These are phyloP conservation scores for Boletus pseudopeckii DNA, from an alignment of 768 basidiomycete species.

Conservation along the genomic window DNA sequence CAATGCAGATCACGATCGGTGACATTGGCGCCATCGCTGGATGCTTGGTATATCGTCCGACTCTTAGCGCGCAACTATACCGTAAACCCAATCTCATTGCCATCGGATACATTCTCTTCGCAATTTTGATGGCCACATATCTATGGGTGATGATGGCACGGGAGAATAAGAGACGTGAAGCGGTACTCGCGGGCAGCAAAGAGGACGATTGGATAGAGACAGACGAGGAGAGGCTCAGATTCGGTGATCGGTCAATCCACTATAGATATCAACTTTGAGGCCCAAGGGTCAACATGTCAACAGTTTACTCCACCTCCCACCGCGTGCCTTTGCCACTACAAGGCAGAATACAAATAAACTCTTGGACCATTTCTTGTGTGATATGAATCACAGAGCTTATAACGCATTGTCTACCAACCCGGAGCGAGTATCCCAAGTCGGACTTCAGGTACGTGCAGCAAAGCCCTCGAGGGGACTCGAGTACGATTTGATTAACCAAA, in stretches of 20 bases:
- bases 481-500: not conserved
- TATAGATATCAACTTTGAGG: slow-evolving; percentile 30
- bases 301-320: not conserved
- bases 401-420: not conserved
- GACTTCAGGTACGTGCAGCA: not conserved
- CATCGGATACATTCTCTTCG: slow-evolving; percentile 56
- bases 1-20: slow-evolving; percentile 62
- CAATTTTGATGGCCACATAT: slow-evolving; percentile 40
- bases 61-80: slow-evolving; percentile 43
- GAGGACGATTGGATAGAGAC: slow-evolving; percentile 8
- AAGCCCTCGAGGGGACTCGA: not conserved
- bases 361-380: not conserved
- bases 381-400: not conserved
- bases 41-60: slow-evolving; percentile 54
- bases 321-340: not conserved
- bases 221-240: slow-evolving; percentile 20
- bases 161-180: slow-evolving; percentile 47
- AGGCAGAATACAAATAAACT: not conserved
- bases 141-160: slow-evolving; percentile 47
- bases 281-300: not conserved
- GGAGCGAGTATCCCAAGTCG: not conserved
- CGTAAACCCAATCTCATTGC: slow-evolving; percentile 56
- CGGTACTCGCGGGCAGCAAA: slow-evolving; percentile 14
- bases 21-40: slow-evolving; percentile 59
- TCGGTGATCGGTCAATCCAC: slow-evolving; percentile 30